phyloP scores from a whole-genome alignment of 768 basidiomycete species.

The Chalciporus piperatus region DNA sequence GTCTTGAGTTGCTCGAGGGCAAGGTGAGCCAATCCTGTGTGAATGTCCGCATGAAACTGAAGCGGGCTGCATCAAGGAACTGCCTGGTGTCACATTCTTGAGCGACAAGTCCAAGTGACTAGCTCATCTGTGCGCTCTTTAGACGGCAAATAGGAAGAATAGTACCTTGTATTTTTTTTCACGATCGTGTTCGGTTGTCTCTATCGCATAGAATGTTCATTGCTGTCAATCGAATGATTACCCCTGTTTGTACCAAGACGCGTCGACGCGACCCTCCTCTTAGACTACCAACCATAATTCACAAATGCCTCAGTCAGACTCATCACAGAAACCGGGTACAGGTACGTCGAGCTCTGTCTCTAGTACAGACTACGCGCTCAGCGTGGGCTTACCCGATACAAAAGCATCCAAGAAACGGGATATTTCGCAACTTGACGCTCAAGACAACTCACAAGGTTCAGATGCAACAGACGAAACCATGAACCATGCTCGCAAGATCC shows the following conservation, averaged over 20 bases:
- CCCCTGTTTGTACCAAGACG: slow-evolving; percentile 14
- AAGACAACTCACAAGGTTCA: background rate
- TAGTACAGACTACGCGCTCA: background rate
- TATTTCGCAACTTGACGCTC: slow-evolving; percentile 9
- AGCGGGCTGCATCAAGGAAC: slow-evolving; percentile 42
- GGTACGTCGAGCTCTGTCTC: slow-evolving; percentile 12
- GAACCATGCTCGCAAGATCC: slow-evolving; percentile 18
- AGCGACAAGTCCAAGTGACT: slow-evolving; percentile 60
- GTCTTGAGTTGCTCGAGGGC: slow-evolving; percentile 94
- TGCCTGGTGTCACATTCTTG: slow-evolving; percentile 90
- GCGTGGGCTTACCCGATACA: background rate
- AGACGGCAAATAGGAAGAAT: slow-evolving; percentile 4
- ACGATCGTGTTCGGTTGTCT: background rate
- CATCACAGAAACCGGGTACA: slow-evolving; percentile 1
- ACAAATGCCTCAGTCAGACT: slow-evolving; percentile 15
- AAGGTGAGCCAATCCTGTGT: slow-evolving; percentile 57
- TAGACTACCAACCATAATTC: background rate
- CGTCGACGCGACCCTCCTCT: background rate
- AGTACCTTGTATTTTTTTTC: slow-evolving; percentile 15
- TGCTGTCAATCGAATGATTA: background rate
- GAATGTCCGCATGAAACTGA: slow-evolving; percentile 12
- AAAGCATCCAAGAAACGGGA: slow-evolving; percentile 19
- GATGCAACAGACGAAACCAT: slow-evolving; percentile 16
- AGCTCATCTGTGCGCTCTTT: slow-evolving; percentile 4
- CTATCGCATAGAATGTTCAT: background rate